Percentiles rank a stretch among this genome's conserved stretches.
Evolutionary conservation across 441 rosid species (phyloP).

Genomic region (Isatis lusitanica): DNA sequence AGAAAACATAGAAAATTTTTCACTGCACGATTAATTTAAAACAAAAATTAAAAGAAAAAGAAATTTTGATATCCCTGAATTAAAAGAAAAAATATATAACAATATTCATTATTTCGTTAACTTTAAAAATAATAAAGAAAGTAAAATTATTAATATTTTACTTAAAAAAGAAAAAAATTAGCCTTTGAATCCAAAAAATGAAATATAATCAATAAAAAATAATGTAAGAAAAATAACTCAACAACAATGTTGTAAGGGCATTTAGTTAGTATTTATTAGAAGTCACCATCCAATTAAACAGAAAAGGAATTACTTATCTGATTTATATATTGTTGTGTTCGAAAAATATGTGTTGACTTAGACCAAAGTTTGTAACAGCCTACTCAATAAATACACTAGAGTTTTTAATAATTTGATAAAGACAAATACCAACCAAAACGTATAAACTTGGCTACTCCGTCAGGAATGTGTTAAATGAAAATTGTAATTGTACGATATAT

Average conservation of each 20-base stretch:
- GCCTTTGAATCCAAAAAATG: no score
- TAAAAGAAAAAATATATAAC: no score
- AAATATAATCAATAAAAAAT: no score
- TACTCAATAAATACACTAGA: conserved; percentile 8
- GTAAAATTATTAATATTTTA: no score
- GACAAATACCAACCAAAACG: conserved; percentile 27
- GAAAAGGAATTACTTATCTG: neutral
- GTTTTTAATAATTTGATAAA: conserved; percentile 15
- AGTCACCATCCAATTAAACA: neutral
- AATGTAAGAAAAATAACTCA: neutral
- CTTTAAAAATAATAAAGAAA: no score
- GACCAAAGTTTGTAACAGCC: neutral
- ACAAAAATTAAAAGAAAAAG: no score
- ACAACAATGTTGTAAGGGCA: neutral
- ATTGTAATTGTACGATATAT: neutral
- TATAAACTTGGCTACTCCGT: neutral
- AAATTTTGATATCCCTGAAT: no score
- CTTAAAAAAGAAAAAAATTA: no score
- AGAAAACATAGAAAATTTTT: no score
- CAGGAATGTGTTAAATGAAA: conserved; percentile 2
- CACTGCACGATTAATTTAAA: no score
- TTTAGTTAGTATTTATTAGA: neutral
- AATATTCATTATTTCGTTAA: no score
- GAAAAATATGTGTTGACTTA: neutral
- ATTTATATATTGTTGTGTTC: neutral